Conservation (phyloP, 805 yeast genomes). For the Barnettozyma sp. region DNA sequence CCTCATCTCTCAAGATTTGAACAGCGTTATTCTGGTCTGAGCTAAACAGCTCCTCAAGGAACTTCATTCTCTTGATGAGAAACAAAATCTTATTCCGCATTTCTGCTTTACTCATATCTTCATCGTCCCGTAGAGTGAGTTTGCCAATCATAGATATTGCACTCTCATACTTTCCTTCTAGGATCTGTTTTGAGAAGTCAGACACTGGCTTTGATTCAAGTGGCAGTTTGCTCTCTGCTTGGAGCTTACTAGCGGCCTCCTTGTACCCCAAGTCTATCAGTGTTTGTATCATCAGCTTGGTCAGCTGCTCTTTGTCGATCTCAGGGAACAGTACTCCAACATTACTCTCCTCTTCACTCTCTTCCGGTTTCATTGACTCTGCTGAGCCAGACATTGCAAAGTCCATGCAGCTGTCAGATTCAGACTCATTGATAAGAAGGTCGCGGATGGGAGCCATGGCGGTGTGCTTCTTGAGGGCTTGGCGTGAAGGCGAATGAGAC, state of each 20-base stretch:
- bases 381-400: background rate
- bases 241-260: constrained; percentile 32
- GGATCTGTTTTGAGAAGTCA: constrained; percentile 32
- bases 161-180: constrained; percentile 35
- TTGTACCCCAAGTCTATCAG: constrained; percentile 43
- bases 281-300: constrained; percentile 44
- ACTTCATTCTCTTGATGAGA: constrained; percentile 34
- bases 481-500: background rate
- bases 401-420: background rate
- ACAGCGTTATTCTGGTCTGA: constrained; percentile 28
- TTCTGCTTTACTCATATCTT: constrained; percentile 4
- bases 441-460: constrained; percentile 2
- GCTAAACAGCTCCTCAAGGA: constrained; percentile 34
- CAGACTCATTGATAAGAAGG: constrained; percentile 2
- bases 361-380: background rate
- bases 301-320: constrained; percentile 30
- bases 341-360: constrained; percentile 4
- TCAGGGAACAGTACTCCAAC: constrained; percentile 15
- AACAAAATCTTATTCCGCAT: constrained; percentile 22
- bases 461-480: constrained; percentile 1
- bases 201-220: constrained; percentile 38
- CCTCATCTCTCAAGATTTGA: constrained; percentile 31
- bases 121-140: constrained; percentile 16
- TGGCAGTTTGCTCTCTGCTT: constrained; percentile 34
- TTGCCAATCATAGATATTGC: constrained; percentile 29